Percentiles rank a stretch among this genome's conserved stretches.
Conservation (phyloP, 2,329 filamentous ascomycete genomes). For the Claviceps cyperi region DNA sequence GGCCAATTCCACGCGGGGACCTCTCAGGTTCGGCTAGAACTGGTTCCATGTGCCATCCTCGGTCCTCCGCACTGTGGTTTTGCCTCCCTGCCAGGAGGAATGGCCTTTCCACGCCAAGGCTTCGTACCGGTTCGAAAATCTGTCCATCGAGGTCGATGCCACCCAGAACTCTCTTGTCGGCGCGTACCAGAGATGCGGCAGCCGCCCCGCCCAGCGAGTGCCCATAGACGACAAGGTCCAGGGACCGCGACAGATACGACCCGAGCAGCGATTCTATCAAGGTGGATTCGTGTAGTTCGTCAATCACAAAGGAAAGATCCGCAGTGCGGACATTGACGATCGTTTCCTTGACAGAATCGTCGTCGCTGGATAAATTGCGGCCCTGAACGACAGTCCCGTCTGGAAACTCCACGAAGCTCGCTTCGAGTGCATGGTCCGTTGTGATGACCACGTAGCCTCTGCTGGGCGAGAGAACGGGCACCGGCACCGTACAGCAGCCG, state of each 20-base stretch:
- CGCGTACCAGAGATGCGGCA: slow-evolving; percentile 11
- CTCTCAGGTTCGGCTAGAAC: slow-evolving; percentile 15
- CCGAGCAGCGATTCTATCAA: slow-evolving; percentile 8
- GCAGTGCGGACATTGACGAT: slow-evolving; percentile 13
- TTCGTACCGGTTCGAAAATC: slow-evolving; percentile 13
- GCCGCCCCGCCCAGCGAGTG: slow-evolving; percentile 26
- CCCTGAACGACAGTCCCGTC: slow-evolving; percentile 21
- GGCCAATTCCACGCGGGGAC: slow-evolving; percentile 11
- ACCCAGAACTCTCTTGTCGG: slow-evolving; percentile 13
- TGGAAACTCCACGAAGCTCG: slow-evolving; percentile 30
- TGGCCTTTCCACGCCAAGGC: slow-evolving; percentile 6
- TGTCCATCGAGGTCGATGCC: slow-evolving; percentile 28
- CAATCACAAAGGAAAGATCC: slow-evolving; percentile 24
- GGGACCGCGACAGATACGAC: slow-evolving; percentile 7
- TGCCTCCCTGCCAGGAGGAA: slow-evolving; percentile 18
- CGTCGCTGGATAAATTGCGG: slow-evolving; percentile 1
- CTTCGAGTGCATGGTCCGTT: slow-evolving; percentile 35
- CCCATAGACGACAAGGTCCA: slow-evolving; percentile 20
- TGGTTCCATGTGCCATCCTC: slow-evolving; percentile 19
- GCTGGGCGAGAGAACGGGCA: slow-evolving; percentile 29
- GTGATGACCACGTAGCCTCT: slow-evolving; percentile 30
- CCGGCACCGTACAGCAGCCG: slow-evolving; percentile 28
- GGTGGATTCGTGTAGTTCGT: slow-evolving; percentile 12
- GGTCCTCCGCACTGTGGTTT: slow-evolving; percentile 16
- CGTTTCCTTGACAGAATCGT: slow-evolving; percentile 6